Percentiles rank a stretch among this genome's conserved stretches.
Conservation (phyloP, 495 filamentous ascomycete species). For the Aspergillus sparsus region DNA sequence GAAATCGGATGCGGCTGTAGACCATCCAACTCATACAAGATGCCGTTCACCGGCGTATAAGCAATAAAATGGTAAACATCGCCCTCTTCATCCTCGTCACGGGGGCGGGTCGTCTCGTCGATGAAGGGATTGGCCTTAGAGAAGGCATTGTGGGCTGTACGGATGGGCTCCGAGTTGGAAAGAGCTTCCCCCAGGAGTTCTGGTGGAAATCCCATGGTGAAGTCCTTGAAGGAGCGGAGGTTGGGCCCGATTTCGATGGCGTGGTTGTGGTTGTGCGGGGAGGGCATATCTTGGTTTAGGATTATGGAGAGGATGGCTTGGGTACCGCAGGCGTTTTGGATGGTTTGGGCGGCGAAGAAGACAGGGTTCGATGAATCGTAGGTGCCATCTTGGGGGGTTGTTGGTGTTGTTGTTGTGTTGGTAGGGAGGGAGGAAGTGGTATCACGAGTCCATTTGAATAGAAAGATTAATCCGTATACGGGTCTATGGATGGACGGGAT, state of each 20-base stretch:
- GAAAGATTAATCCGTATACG: slow-evolving; percentile 97
- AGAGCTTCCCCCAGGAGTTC: slow-evolving; percentile 72
- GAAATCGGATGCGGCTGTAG: slow-evolving; percentile 88
- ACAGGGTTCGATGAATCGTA: slow-evolving; percentile 61
- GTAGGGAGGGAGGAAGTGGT: slow-evolving; percentile 51
- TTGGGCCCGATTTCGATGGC: slow-evolving; percentile 59
- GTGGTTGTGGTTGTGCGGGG: slow-evolving; percentile 20
- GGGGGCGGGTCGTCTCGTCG: slow-evolving; percentile 74
- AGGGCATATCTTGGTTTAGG: slow-evolving; percentile 69
- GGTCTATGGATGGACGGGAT: slow-evolving; percentile 50
- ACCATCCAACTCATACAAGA: slow-evolving; percentile 92
- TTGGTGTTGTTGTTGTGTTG: slow-evolving; percentile 32
- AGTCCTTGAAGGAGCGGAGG: slow-evolving; percentile 82
- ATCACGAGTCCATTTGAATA: slow-evolving; percentile 95
- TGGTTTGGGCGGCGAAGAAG: slow-evolving; percentile 97
- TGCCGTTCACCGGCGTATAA: slow-evolving; percentile 78
- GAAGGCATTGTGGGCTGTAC: slow-evolving; percentile 92
- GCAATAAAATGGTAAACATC: slow-evolving; percentile 99
- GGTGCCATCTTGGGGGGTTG: slow-evolving; percentile 69
- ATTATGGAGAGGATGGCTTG: slow-evolving; percentile 93
- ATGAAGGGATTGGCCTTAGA: slow-evolving; percentile 85
- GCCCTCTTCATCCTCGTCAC: slow-evolving; percentile 54
- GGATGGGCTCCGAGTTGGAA: slow-evolving; percentile 75
- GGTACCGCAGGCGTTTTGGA: slow-evolving; percentile 98
- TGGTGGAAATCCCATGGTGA: slow-evolving; percentile 82